Percentiles rank a stretch among this genome's conserved stretches.
These are phyloP conservation scores for Cystobasidium pallidum DNA, from an alignment of 1,284 basidiomycete genomes.

Conservation along the genomic window DNA sequence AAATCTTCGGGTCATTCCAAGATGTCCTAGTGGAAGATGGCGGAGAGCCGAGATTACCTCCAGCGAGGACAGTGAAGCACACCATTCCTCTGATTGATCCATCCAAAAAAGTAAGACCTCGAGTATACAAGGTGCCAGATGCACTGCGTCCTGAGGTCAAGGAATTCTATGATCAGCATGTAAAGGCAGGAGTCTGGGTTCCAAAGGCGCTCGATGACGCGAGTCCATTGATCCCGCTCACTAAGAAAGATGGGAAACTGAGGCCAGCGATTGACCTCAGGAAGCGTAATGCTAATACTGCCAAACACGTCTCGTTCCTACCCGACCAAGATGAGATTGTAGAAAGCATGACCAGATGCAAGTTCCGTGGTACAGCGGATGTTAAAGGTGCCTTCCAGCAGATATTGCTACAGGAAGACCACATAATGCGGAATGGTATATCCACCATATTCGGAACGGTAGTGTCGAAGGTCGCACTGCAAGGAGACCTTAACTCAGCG, in stretches of 20 bases:
- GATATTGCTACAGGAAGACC: neutral
- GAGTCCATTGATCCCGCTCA: neutral
- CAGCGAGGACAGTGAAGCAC: neutral
- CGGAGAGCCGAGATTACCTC: neutral
- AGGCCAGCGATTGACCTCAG: neutral
- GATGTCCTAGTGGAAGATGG: slow-evolving; percentile 3
- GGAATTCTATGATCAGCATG: neutral
- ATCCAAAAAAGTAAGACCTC: neutral
- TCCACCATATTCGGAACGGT: slow-evolving; percentile 5
- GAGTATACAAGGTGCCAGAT: neutral
- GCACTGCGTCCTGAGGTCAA: neutral
- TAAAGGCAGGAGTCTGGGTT: neutral
- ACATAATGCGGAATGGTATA: neutral
- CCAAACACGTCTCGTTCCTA: neutral
- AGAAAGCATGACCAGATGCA: no score
- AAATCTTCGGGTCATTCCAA: neutral
- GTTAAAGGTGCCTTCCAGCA: no score
- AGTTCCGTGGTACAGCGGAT: no score
- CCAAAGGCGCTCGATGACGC: neutral
- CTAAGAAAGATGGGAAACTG: slow-evolving; percentile 7
- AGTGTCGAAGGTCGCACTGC: slow-evolving; percentile 8
- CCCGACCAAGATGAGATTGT: no score
- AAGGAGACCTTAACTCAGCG: neutral
- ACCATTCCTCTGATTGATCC: neutral
- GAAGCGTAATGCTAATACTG: neutral